These are phyloP conservation scores for Aspergillus brasiliensis DNA, from an alignment of 2,329 filamentous ascomycete genomes.

Conservation along the genomic window DNA sequence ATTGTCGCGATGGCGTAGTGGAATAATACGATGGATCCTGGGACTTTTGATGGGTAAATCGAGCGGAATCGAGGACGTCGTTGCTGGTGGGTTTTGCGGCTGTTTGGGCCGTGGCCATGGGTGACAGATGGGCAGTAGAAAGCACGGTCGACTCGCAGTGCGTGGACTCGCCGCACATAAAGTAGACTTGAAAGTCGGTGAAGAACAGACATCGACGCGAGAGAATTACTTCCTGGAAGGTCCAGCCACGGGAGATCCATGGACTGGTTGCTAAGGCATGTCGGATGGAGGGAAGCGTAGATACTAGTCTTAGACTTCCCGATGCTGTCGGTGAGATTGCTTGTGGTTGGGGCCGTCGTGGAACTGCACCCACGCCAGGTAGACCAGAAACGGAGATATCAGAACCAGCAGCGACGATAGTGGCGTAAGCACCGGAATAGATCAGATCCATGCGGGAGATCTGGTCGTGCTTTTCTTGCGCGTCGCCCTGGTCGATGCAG, in stretches of 20 bases:
- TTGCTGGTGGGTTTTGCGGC: background rate
- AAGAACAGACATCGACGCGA: background rate
- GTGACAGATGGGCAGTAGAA: background rate
- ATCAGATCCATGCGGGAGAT: background rate
- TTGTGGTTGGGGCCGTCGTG: background rate
- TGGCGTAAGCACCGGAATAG: background rate
- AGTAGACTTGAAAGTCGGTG: background rate
- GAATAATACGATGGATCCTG: background rate
- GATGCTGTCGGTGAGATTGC: background rate
- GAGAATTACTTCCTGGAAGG: background rate
- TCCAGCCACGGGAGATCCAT: background rate
- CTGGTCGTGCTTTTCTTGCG: background rate
- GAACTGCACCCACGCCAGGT: background rate
- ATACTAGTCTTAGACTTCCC: background rate
- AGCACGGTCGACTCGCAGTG: background rate
- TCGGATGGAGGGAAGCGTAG: background rate
- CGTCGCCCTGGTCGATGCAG: background rate
- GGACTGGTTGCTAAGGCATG: background rate
- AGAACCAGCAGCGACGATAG: background rate
- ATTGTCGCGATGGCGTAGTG: background rate
- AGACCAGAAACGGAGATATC: background rate
- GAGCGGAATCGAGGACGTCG: background rate
- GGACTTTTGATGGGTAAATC: background rate
- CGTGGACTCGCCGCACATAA: background rate
- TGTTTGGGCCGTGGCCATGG: too few species aligned